Evolutionary conservation across 2,329 filamentous ascomycete species (phyloP).

Genomic region (Hypoxylon sp.): DNA sequence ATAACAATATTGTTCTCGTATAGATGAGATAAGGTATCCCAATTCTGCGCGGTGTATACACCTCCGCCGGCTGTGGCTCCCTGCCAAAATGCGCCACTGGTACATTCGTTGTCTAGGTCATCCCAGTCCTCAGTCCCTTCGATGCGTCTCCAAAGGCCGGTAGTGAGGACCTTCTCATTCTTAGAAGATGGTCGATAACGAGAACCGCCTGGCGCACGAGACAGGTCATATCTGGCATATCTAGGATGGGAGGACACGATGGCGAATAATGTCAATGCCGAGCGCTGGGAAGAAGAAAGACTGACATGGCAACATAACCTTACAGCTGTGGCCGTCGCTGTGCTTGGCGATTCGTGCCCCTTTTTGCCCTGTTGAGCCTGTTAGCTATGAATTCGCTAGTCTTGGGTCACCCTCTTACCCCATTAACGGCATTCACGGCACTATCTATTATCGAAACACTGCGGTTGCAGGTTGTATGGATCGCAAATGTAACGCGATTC

Average conservation of each 20-base stretch:
- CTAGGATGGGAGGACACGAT: constrained; percentile 53
- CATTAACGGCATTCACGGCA: constrained; percentile 41
- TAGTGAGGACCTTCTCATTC: neutral
- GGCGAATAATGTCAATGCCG: constrained; percentile 46
- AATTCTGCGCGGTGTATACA: constrained; percentile 14
- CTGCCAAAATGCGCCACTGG: constrained; percentile 6
- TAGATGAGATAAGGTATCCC: constrained; percentile 13
- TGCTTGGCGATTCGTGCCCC: constrained; percentile 39
- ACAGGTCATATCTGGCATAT: constrained; percentile 36
- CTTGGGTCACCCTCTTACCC: constrained; percentile 19
- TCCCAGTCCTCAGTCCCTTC: constrained; percentile 8
- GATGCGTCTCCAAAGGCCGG: constrained; percentile 5
- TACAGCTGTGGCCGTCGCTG: constrained; percentile 36
- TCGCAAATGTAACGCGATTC: constrained; percentile 41
- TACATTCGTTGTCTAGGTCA: constrained; percentile 16
- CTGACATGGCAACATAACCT: constrained; percentile 50
- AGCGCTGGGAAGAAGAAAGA: constrained; percentile 48
- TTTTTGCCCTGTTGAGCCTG: constrained; percentile 32
- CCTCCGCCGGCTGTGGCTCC: constrained; percentile 7
- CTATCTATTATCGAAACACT: constrained; percentile 43
- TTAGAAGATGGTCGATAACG: constrained; percentile 1
- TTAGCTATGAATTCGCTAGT: constrained; percentile 13
- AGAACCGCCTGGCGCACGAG: neutral
- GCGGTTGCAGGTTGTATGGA: constrained; percentile 39
- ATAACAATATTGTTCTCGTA: constrained; percentile 8